phyloP scores from a whole-genome alignment of 768 basidiomycete species.

The Cystofilobasidium bisporidii region DNA sequence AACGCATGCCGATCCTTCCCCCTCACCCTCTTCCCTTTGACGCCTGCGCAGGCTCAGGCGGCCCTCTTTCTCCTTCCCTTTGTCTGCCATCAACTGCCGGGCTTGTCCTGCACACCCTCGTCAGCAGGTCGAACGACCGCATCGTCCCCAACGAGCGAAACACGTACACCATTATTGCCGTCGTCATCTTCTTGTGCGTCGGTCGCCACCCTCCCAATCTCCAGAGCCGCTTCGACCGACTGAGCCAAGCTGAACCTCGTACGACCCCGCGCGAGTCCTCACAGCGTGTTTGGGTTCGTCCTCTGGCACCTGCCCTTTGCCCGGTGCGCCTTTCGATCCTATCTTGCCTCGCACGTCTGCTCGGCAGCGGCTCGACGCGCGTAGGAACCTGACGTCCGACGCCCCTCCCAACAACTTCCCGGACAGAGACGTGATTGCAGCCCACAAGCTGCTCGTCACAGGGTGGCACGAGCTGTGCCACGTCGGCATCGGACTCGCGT shows the following conservation, averaged over 20 bases:
- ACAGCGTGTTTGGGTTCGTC: constrained; percentile 9
- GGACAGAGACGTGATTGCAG: constrained; percentile 11
- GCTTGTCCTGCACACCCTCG: not conserved
- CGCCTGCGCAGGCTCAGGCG: no score
- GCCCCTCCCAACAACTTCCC: not conserved
- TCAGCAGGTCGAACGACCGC: not conserved
- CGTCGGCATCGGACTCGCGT: constrained; percentile 48
- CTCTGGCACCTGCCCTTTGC: constrained; percentile 14
- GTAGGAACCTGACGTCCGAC: no score
- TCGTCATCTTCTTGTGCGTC: constrained; percentile 20
- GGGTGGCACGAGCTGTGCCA: constrained; percentile 85
- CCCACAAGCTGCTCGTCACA: constrained; percentile 57
- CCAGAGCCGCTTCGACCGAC: no score
- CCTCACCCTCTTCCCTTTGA: no score
- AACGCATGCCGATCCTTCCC: no score
- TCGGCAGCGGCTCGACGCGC: no score
- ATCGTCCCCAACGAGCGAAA: constrained; percentile 12
- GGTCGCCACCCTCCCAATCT: no score
- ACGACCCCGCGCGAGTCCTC: not conserved
- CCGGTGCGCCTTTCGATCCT: not conserved
- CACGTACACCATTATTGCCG: constrained; percentile 2
- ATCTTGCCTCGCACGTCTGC: not conserved
- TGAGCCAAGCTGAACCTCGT: not conserved
- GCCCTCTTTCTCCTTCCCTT: no score
- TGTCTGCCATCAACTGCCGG: no score